These are phyloP conservation scores for Elsinoe arachidis DNA, from an alignment of 2,329 filamentous ascomycete genomes.

Conservation along the genomic window DNA sequence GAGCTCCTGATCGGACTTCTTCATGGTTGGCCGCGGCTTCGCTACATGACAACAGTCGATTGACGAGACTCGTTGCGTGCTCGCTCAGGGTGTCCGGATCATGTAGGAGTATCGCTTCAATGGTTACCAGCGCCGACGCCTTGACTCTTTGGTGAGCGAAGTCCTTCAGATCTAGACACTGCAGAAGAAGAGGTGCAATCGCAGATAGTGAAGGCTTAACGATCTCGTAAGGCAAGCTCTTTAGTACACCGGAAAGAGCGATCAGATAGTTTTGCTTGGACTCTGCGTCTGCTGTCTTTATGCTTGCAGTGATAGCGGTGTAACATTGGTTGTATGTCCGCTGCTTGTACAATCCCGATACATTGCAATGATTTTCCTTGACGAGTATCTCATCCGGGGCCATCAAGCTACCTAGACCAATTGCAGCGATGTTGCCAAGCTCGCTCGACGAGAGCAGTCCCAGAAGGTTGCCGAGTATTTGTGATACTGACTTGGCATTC, in stretches of 20 bases:
- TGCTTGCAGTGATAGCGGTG: slow-evolving; percentile 46
- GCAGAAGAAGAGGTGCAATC: slow-evolving; percentile 52
- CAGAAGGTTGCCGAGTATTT: slow-evolving; percentile 40
- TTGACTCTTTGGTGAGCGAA: slow-evolving; percentile 45
- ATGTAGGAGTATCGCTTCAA: slow-evolving; percentile 50
- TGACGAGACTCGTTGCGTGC: slow-evolving; percentile 50
- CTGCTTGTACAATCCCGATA: slow-evolving; percentile 55
- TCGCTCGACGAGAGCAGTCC: slow-evolving; percentile 40
- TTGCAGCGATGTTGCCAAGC: slow-evolving; percentile 42
- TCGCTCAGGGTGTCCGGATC: slow-evolving; percentile 46
- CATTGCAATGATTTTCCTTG: slow-evolving; percentile 51
- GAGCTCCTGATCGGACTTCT: slow-evolving; percentile 39
- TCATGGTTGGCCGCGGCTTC: slow-evolving; percentile 25
- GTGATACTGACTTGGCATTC: slow-evolving; percentile 34
- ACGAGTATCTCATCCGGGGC: slow-evolving; percentile 53
- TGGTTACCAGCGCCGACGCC: slow-evolving; percentile 50
- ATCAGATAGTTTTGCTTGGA: slow-evolving; percentile 55
- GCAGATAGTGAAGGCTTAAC: slow-evolving; percentile 50
- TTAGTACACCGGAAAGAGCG: slow-evolving; percentile 53
- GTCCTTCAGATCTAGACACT: slow-evolving; percentile 46
- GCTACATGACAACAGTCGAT: slow-evolving; percentile 38
- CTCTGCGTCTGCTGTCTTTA: slow-evolving; percentile 36
- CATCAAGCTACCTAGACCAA: slow-evolving; percentile 51
- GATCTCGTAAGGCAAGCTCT: slow-evolving; percentile 50
- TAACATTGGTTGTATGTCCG: slow-evolving; percentile 53